Evolutionary conservation across 2,329 filamentous ascomycete genomes (phyloP).

Genomic region (Shiraia bambusicola): DNA sequence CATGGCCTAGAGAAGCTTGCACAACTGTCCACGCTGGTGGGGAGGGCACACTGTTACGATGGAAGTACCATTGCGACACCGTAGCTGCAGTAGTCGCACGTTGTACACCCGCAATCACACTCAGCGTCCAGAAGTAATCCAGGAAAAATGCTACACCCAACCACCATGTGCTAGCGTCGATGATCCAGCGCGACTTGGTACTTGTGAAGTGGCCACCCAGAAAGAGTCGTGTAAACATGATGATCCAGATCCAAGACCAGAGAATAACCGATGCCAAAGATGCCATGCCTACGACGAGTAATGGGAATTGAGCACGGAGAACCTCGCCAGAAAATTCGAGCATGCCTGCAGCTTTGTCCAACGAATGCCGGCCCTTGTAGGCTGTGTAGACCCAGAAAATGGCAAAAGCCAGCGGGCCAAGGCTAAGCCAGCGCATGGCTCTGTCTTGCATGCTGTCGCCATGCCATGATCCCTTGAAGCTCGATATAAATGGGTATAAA

Average conservation of each 20-base stretch:
- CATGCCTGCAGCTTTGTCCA: conserved; percentile 82
- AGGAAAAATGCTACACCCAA: conserved; percentile 88
- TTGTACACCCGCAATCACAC: conserved; percentile 84
- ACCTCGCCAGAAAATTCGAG: conserved; percentile 91
- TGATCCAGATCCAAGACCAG: conserved; percentile 96
- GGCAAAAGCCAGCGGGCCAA: conserved; percentile 72
- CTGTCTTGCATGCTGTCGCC: conserved; percentile 82
- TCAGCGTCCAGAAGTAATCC: conserved; percentile 93
- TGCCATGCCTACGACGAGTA: conserved; percentile 80
- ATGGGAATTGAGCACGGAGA: conserved; percentile 76
- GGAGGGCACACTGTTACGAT: conserved; percentile 77
- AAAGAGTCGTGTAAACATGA: conserved; percentile 95
- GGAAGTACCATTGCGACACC: conserved; percentile 98
- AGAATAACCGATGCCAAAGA: conserved; percentile 73
- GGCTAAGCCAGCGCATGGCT: conserved; percentile 82
- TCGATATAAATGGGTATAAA: conserved; percentile 86
- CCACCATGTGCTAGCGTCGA: conserved; percentile 91
- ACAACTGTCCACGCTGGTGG: conserved; percentile 81
- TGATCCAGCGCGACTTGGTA: conserved; percentile 64
- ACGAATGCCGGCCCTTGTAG: conserved; percentile 74
- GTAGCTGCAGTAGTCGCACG: conserved; percentile 90
- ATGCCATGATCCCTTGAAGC: conserved; percentile 74
- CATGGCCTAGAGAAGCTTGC: conserved; percentile 77
- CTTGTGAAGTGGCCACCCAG: conserved; percentile 79
- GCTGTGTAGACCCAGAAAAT: conserved; percentile 82